Evolutionary conservation across 177 flowering plant species (phyloP).

Genomic region (Vitis hybrid): DNA sequence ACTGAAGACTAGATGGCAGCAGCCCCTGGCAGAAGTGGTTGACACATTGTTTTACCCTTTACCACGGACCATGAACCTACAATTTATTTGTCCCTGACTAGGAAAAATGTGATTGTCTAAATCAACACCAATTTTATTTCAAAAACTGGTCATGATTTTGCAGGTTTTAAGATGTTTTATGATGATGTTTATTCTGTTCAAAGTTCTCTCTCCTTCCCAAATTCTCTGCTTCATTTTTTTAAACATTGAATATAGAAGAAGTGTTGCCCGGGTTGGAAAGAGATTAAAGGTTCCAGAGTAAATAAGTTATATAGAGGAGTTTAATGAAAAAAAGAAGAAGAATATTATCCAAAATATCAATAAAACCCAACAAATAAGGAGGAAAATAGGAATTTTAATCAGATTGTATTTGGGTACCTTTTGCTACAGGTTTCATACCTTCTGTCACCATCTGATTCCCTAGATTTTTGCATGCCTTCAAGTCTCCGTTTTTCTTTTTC

Average conservation of each 20-base stretch:
- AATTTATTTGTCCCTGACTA: conserved; percentile 6
- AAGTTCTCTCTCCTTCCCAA: neutral
- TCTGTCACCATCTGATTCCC: too few relatives aligned
- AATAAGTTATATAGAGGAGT: neutral
- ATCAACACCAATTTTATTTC: neutral
- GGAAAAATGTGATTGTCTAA: neutral
- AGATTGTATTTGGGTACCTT: too few relatives aligned
- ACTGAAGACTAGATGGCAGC: neutral
- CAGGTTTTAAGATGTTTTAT: neutral
- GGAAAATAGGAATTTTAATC: too few relatives aligned
- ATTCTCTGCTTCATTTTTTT: neutral
- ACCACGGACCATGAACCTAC: neutral
- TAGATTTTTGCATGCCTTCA: too few relatives aligned
- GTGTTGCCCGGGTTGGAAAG: neutral
- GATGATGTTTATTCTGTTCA: too few relatives aligned
- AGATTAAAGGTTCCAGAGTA: neutral
- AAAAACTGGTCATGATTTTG: neutral
- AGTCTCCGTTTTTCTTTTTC: too few relatives aligned
- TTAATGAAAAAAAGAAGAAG: too few relatives aligned
- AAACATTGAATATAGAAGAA: too few relatives aligned
- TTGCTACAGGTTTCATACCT: too few relatives aligned
- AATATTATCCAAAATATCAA: neutral
- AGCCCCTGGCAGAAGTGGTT: neutral
- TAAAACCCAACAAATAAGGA: neutral
- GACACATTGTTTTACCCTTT: neutral